Evolutionary conservation across 495 filamentous ascomycete genomes (phyloP).

Genomic region (Rhypophila decipiens): DNA sequence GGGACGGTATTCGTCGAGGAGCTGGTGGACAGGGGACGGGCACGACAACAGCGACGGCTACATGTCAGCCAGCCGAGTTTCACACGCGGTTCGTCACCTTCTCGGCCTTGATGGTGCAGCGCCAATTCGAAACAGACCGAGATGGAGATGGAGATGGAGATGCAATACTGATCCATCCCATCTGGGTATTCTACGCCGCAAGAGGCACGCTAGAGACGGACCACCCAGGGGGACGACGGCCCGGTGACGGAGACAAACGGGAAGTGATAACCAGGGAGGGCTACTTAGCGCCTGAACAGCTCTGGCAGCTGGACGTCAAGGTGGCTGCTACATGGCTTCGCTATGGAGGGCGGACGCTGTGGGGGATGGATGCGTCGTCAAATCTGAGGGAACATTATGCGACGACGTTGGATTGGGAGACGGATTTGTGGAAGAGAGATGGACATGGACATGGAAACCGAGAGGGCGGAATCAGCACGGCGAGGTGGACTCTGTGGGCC

Average conservation of each 20-base stretch:
- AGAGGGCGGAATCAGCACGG: slow-evolving; percentile 1
- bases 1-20: not conserved
- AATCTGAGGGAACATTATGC: not conserved
- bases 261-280: not conserved
- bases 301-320: slow-evolving; percentile 2
- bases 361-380: not conserved
- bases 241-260: too few species aligned
- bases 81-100: not conserved
- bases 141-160: not conserved
- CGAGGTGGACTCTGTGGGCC: slow-evolving; percentile 5
- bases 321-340: slow-evolving; percentile 1
- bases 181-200: not conserved
- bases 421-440: slow-evolving; percentile 1
- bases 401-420: slow-evolving; percentile 2
- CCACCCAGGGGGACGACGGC: not conserved
- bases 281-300: not conserved
- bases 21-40: not conserved
- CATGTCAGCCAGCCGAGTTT: not conserved
- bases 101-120: not conserved
- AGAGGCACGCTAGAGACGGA: not conserved
- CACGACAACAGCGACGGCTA: not conserved
- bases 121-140: not conserved
- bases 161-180: not conserved
- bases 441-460: too few species aligned
- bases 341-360: not conserved